Evolutionary conservation across 257 asterid species (phyloP), one percentile per base, ranked within the genome.

Genomic region (Schizonepeta tenuifolia): DNA sequence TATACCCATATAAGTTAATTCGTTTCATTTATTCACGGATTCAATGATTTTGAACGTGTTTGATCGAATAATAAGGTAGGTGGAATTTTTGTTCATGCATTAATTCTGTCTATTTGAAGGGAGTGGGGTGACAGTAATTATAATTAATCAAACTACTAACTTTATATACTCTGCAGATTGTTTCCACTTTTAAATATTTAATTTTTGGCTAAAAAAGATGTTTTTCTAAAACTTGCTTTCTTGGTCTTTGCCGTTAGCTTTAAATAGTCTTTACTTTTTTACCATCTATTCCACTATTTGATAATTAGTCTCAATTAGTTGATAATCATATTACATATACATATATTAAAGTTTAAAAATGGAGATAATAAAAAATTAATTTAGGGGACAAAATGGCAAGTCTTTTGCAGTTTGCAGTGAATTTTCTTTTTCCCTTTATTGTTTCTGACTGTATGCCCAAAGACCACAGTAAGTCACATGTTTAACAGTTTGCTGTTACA

Each of bases 1-100:
- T 28, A 28, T 28, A n/a, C n/a, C 33, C 2, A 24, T 24, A 24
- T 3, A 28, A 28, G 4, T 28, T 28, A 28, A 28, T 28, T 28
- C 33, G 4, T 4, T 4, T 1, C 33, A 3, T 28, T 1, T 28
- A 28, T 28, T 28, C 33, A 28, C 33, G 33, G 33, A 28, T 28
- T 28, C 33, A 28, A 28, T 28, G 5, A 31, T 31, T 4, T 31
- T 31, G 36, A 31, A 31, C 7, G 6, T 31, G 7, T 31, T 31
- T 31, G 36, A 31, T 31, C 36, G 36, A 4, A 6, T 31, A 31
- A 31, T 31, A 49, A 41, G 80, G 79, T 60, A 56, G 77, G 55
- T 56, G 71, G 31, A 38, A 69, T 72, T 78, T 80, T 83, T 84
- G 83, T 76, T 69, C 74, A 77, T 81, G 88, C 86, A 81, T 86